Base-by-base conservation (phyloP, 2,329 filamentous ascomycete genomes). In the Xylariaceae sp. region DNA sequence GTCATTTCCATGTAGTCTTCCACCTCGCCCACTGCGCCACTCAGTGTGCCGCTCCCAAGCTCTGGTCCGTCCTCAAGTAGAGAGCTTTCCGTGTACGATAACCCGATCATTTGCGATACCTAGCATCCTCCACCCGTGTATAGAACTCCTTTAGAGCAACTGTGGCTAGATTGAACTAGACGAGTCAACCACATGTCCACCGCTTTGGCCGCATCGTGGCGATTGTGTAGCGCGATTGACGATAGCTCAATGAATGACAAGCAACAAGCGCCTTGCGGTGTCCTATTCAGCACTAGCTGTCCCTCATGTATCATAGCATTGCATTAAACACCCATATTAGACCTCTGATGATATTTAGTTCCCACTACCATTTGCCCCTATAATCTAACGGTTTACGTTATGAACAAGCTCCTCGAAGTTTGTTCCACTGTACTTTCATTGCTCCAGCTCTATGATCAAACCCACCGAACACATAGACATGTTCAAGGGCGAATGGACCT, bases 1-100 rank as follows among this genome's bases (percentile, higher is more conserved):
- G 22, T 4, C 22, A 27, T 22, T 41, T 22, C 42, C 53, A 15
- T 40, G n/a, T 63, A 96, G 92, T 96, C 81, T 99, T 99, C 87
- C 92, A 99, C 76, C 89, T 99, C 65, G 86, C 89, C 65, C 94
- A 97, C 81, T 99, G 94, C 78, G 90, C 92, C 58, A 89, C 83
- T 66, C 78, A 86, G 70, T 99, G 94, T 71, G 92, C 94, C 57
- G 94, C 94, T 48, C 91, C 92, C 66, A 96, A 96, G 85, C 87
- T 99, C 66, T 99, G 90, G 83, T 82, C 85, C 59, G 77, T 85
- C 74, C 87, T 97, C 71, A 95, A 92, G 82, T 97, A 95, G 81
- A 75, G 45, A 45, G 50, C 47, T 30, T 36, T 11, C 39, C 48
- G 42, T 47, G 39, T 49, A 45, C 48, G 45, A 49, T 42, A 39